Conservation (phyloP, 1,139 yeast genomes). For the Meyerozyma guilliermondii region DNA sequence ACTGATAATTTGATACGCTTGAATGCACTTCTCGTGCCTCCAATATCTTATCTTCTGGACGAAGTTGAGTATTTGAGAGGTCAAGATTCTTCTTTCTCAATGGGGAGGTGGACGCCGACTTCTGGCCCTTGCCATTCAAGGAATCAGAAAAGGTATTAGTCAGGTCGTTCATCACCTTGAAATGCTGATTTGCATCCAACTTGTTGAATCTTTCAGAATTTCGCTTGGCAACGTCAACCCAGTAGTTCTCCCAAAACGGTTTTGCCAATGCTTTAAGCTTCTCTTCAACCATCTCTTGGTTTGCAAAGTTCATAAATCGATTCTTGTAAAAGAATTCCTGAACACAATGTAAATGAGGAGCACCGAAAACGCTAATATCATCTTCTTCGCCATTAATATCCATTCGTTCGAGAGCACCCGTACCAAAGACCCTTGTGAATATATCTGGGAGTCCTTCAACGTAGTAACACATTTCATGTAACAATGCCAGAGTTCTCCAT, state of each 20-base stretch:
- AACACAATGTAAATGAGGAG: conserved; percentile 49
- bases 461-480: conserved; percentile 63
- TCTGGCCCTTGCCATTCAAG: conserved; percentile 5
- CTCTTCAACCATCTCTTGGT: conserved; percentile 15
- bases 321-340: conserved; percentile 53
- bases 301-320: conserved; percentile 27
- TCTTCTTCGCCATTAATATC: conserved; percentile 13
- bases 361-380: conserved; percentile 47
- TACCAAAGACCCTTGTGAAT: conserved; percentile 38
- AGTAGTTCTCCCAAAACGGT: conserved; percentile 49
- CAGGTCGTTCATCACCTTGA: conserved; percentile 12
- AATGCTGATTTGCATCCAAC: conserved; percentile 19
- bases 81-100: neutral
- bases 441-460: conserved; percentile 37
- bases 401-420: conserved; percentile 26
- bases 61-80: neutral
- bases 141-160: conserved; percentile 12
- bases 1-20: neutral
- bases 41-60: neutral
- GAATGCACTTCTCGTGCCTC: conserved; percentile 1
- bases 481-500: conserved; percentile 52
- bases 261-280: conserved; percentile 28
- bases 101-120: neutral
- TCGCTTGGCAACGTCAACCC: conserved; percentile 38
- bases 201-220: conserved; percentile 28